Conservation (phyloP, 139 green algal genomes). For the Edaphochlamys debaryana region DNA sequence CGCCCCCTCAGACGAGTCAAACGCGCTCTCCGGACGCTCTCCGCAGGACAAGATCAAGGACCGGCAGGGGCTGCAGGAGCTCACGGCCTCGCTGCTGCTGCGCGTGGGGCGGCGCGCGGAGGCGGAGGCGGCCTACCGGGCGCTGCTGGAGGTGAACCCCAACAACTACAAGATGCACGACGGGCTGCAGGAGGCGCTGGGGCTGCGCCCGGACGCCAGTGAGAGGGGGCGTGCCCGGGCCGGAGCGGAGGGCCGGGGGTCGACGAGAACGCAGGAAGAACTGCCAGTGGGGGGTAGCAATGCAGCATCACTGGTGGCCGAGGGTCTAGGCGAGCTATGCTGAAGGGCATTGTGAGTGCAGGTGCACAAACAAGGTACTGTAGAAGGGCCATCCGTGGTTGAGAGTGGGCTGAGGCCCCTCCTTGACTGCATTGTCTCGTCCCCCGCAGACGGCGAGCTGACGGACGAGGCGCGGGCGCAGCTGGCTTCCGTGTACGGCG, state of each 20-base stretch:
- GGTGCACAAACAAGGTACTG: no score
- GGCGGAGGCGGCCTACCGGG: constrained; percentile 76
- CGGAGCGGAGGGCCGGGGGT: neutral
- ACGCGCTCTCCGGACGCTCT: neutral
- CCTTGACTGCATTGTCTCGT: no score
- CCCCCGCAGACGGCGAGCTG: constrained; percentile 13
- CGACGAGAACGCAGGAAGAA: neutral
- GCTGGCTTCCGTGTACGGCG: constrained; percentile 79
- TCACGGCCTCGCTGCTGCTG: constrained; percentile 72
- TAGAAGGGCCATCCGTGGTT: no score
- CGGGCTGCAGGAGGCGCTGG: constrained; percentile 68
- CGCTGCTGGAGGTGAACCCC: constrained; percentile 78
- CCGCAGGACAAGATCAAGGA: constrained; percentile 81
- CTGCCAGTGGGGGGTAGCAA: neutral
- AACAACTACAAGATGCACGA: constrained; percentile 87
- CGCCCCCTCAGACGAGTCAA: no score
- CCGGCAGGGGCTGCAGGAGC: constrained; percentile 73
- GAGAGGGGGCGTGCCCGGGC: neutral
- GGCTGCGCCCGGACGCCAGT: constrained; percentile 46
- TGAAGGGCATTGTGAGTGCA: no score
- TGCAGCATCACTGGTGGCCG: no score
- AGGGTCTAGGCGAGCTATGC: no score
- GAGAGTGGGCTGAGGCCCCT: no score
- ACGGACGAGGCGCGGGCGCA: constrained; percentile 52
- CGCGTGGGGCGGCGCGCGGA: constrained; percentile 56